Evolutionary conservation across 2,329 filamentous ascomycete species (phyloP).

Genomic region (Periconia digitata): DNA sequence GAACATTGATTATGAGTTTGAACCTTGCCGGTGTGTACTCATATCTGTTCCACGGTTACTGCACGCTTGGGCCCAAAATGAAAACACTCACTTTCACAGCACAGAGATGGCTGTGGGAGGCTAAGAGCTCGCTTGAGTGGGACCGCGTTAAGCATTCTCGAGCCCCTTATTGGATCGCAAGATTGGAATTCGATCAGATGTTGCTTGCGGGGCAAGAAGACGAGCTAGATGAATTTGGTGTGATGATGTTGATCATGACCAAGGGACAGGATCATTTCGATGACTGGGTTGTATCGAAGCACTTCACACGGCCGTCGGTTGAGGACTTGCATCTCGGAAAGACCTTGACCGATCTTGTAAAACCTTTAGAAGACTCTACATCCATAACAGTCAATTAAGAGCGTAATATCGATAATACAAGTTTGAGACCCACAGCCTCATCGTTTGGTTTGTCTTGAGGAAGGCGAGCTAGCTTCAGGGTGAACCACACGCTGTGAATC

Average conservation of each 20-base stretch:
- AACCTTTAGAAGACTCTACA: background rate
- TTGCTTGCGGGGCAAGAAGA: constrained; percentile 10
- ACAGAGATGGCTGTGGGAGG: constrained; percentile 18
- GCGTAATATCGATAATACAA: too few species aligned
- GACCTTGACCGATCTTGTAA: background rate
- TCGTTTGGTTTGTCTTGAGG: background rate
- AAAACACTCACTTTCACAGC: constrained; percentile 19
- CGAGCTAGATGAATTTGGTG: constrained; percentile 23
- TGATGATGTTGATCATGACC: constrained; percentile 20
- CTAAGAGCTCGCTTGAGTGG: constrained; percentile 15
- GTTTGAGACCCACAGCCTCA: background rate
- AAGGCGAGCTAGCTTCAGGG: constrained; percentile 80
- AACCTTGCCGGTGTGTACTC: constrained; percentile 36
- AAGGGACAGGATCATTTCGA: constrained; percentile 19
- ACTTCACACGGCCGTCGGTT: constrained; percentile 2
- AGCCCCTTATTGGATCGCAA: constrained; percentile 13
- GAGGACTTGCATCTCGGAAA: constrained; percentile 9
- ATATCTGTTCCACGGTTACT: constrained; percentile 19
- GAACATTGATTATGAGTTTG: constrained; percentile 35
- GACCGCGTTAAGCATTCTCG: constrained; percentile 6
- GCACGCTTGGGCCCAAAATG: constrained; percentile 6
- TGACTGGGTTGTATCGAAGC: constrained; percentile 12
- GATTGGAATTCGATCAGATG: constrained; percentile 18
- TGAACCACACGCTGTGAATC: constrained; percentile 72
- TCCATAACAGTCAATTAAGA: background rate